These are phyloP conservation scores for Eucalyptus decipiens DNA, from an alignment of 345 rosid genomes.

Conservation along the genomic window DNA sequence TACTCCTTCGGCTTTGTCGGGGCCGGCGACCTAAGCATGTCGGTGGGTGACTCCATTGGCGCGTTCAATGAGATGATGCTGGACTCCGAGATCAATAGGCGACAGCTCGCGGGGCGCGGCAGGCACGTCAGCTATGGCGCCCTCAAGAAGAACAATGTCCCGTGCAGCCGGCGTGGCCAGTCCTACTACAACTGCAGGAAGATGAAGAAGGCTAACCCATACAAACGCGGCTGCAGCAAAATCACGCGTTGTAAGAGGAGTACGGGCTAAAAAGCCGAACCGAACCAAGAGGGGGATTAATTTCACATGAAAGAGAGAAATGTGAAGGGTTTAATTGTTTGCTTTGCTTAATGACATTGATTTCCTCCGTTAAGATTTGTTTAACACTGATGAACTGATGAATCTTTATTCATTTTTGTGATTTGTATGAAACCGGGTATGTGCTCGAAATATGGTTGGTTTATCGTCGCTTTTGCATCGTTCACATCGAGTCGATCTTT, in stretches of 20 bases:
- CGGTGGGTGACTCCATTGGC: neutral
- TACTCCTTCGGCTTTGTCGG: neutral
- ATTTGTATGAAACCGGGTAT: neutral
- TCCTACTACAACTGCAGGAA: slow-evolving; percentile 40
- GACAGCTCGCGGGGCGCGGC: neutral
- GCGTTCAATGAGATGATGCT: neutral
- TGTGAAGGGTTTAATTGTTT: neutral
- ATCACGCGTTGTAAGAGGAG: slow-evolving; percentile 29
- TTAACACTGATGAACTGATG: neutral
- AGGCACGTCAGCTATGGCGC: slow-evolving; percentile 34
- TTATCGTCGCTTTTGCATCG: neutral
- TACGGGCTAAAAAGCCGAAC: neutral
- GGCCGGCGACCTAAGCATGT: neutral
- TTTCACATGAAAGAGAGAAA: neutral
- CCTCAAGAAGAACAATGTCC: slow-evolving; percentile 14
- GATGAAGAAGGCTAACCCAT: slow-evolving; percentile 30
- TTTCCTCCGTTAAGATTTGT: neutral
- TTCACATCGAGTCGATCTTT: neutral
- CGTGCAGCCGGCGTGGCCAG: slow-evolving; percentile 27
- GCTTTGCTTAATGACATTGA: neutral
- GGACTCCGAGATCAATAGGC: neutral
- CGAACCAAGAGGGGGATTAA: neutral
- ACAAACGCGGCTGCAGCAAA: slow-evolving; percentile 38
- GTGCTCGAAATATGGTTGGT: neutral
- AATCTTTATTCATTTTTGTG: neutral